These are phyloP conservation scores for Triadica sebifera DNA, from an alignment of 345 rosid genomes.

Conservation along the genomic window DNA sequence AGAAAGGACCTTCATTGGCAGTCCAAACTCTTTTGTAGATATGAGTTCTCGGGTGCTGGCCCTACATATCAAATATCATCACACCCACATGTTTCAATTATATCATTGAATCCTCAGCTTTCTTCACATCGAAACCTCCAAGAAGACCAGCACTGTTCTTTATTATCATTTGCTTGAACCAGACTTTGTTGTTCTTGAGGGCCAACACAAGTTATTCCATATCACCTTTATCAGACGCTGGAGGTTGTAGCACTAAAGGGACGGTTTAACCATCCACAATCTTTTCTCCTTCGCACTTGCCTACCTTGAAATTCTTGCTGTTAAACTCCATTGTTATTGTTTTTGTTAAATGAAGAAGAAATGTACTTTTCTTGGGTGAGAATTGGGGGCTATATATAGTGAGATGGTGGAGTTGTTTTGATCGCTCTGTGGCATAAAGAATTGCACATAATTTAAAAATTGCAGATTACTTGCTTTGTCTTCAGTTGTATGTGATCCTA, in stretches of 20 bases:
- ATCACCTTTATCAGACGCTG: slow-evolving; percentile 23
- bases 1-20: slow-evolving; percentile 70
- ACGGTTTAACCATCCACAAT: slow-evolving; percentile 57
- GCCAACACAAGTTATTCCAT: slow-evolving; percentile 33
- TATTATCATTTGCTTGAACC: slow-evolving; percentile 56
- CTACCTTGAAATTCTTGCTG: slow-evolving; percentile 51
- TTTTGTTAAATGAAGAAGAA: no score
- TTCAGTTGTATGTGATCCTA: no score
- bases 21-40: slow-evolving; percentile 60
- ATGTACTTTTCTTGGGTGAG: no score
- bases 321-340: slow-evolving; percentile 28
- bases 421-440: no score
- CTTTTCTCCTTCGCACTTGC: slow-evolving; percentile 58
- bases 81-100: slow-evolving; percentile 56
- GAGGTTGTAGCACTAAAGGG: slow-evolving; percentile 50
- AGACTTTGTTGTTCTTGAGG: slow-evolving; percentile 43
- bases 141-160: no score
- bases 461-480: no score
- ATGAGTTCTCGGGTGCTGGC: slow-evolving; percentile 55
- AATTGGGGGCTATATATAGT: no score
- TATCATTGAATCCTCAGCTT: no score
- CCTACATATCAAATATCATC: slow-evolving; percentile 56
- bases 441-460: no score
- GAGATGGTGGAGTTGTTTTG: no score
- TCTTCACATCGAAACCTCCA: no score